These are phyloP conservation scores for Camellia oleifera DNA, from an alignment of 179 eudicot species.

Conservation along the genomic window DNA sequence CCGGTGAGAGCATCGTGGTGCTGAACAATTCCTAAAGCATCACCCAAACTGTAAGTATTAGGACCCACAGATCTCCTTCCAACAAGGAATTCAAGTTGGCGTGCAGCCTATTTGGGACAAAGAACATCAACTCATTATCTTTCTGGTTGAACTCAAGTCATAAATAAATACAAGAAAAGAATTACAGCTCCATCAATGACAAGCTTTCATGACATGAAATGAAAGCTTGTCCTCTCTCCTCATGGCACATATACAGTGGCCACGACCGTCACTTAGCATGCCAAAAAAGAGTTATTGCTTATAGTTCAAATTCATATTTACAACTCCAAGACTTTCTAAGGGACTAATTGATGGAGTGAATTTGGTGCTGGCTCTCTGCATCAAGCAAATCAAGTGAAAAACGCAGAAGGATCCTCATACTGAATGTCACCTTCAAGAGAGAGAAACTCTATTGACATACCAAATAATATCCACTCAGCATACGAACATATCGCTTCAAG, in stretches of 20 bases:
- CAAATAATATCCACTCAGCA: conserved; percentile 86
- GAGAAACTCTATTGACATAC: conserved; percentile 30
- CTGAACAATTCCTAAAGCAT: conserved; percentile 84
- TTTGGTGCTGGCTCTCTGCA: not conserved
- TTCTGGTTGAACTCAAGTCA: not conserved
- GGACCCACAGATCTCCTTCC: conserved; percentile 55
- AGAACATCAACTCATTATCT: not conserved
- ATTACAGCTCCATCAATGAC: not conserved
- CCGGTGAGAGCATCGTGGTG: conserved; percentile 94
- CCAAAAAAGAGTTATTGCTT: not conserved
- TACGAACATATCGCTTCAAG: conserved; percentile 68
- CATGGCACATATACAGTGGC: not conserved
- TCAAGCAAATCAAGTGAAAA: conserved; percentile 2
- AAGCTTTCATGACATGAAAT: not conserved
- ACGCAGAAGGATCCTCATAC: conserved; percentile 7
- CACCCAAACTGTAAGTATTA: conserved; percentile 67
- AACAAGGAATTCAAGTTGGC: conserved; percentile 72
- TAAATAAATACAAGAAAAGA: not conserved
- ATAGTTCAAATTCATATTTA: not conserved
- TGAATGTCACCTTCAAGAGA: not conserved
- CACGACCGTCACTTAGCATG: not conserved
- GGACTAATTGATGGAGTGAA: not conserved
- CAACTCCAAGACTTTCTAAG: not conserved
- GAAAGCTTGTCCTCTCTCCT: not conserved
- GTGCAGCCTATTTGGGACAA: conserved; percentile 57